These are phyloP conservation scores for Gyrodon lividus DNA, from an alignment of 768 basidiomycete species.

Conservation along the genomic window DNA sequence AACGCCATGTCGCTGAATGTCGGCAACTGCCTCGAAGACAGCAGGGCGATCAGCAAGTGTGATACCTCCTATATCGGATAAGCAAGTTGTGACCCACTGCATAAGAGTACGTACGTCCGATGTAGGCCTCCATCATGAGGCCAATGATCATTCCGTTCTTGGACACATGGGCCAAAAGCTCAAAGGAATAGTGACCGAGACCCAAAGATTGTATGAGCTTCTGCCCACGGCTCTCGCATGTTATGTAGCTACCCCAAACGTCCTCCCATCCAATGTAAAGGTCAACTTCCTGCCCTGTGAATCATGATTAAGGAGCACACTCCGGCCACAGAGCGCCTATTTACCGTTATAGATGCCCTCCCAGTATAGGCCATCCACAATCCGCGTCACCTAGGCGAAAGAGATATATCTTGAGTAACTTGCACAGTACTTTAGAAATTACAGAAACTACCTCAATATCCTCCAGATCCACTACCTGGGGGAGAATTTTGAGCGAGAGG, in stretches of 20 bases:
- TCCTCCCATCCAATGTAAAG: slow-evolving; percentile 28
- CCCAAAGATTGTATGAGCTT: slow-evolving; percentile 29
- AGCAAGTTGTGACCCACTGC: not conserved
- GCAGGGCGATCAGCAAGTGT: slow-evolving; percentile 25
- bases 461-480: slow-evolving; percentile 29
- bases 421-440: not conserved
- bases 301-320: not conserved
- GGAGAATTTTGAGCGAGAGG: slow-evolving; percentile 3
- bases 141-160: slow-evolving; percentile 30
- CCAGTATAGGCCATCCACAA: slow-evolving; percentile 20
- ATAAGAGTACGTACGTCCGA: slow-evolving; percentile 24
- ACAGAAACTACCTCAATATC: slow-evolving; percentile 27
- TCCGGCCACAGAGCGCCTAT: not conserved
- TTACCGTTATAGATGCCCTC: slow-evolving; percentile 31
- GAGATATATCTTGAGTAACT: not conserved
- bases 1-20: slow-evolving; percentile 32
- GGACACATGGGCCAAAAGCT: slow-evolving; percentile 29
- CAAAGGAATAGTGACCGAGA: slow-evolving; percentile 29
- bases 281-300: slow-evolving; percentile 28
- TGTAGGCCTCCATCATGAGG: slow-evolving; percentile 28
- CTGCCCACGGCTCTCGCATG: slow-evolving; percentile 28
- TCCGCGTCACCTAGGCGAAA: slow-evolving; percentile 25
- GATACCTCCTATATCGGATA: slow-evolving; percentile 18
- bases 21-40: slow-evolving; percentile 30
- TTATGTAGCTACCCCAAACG: slow-evolving; percentile 21